A percentile compares a stretch with the other conserved stretches of the same genome.
phyloP scores from a whole-genome alignment of 768 basidiomycete genomes.

The Boletus eberwhitei region DNA sequence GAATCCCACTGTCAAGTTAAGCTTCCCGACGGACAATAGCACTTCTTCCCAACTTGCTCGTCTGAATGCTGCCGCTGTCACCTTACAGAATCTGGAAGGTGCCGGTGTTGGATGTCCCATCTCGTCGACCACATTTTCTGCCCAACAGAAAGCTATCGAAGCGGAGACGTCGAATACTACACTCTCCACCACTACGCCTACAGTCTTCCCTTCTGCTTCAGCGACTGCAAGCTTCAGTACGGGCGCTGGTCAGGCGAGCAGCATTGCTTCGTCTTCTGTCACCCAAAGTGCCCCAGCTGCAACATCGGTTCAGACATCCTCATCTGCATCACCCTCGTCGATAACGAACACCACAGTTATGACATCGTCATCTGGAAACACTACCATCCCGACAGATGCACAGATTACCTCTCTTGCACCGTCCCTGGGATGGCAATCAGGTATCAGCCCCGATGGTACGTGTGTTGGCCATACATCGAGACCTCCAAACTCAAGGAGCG shows the following conservation, averaged over 20 bases:
- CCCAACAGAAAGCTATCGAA: conserved; percentile 28
- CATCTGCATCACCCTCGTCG: not conserved
- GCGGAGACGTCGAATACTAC: conserved; percentile 10
- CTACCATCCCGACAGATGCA: conserved; percentile 18
- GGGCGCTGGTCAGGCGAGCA: not conserved
- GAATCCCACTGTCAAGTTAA: conserved; percentile 55
- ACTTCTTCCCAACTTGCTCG: conserved; percentile 51
- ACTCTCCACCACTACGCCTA: not conserved
- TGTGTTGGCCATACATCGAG: conserved; percentile 4
- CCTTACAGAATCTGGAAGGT: conserved; percentile 72
- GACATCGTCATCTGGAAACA: not conserved
- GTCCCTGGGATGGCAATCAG: conserved; percentile 50
- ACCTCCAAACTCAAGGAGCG: not conserved
- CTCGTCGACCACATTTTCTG: conserved; percentile 58
- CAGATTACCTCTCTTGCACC: conserved; percentile 49
- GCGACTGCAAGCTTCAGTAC: not conserved
- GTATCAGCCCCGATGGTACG: conserved; percentile 57
- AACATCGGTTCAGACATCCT: not conserved
- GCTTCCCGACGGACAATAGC: conserved; percentile 62
- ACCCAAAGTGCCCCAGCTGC: not conserved
- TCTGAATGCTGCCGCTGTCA: conserved; percentile 56
- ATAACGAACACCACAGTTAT: not conserved
- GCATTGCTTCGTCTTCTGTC: not conserved
- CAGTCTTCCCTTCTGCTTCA: not conserved
- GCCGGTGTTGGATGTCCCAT: conserved; percentile 68